Conservation (phyloP, 2,329 filamentous ascomycete genomes). For the Neofusicoccum umdonicola region DNA sequence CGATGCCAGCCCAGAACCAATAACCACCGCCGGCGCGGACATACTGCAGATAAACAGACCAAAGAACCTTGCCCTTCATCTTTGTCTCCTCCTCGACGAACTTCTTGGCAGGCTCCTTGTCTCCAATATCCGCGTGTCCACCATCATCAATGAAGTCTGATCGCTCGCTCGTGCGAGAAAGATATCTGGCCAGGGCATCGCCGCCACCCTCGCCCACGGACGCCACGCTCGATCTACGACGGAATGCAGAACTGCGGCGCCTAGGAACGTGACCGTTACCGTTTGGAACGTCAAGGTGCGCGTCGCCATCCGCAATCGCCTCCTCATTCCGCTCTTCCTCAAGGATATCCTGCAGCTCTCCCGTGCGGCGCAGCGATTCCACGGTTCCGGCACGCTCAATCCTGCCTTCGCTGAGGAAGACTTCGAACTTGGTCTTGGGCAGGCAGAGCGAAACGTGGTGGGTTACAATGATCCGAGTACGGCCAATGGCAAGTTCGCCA, state of each 20-base stretch:
- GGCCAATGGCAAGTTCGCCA: conserved; percentile 64
- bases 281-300: conserved; percentile 21
- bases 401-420: conserved; percentile 68
- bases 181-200: background rate
- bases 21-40: conserved; percentile 64
- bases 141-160: conserved; percentile 19
- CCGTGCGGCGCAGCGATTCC: conserved; percentile 52
- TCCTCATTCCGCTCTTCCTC: conserved; percentile 47
- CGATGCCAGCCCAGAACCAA: conserved; percentile 55
- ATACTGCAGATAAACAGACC: conserved; percentile 66
- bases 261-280: conserved; percentile 40
- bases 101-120: conserved; percentile 53
- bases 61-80: conserved; percentile 67
- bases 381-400: conserved; percentile 64
- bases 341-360: conserved; percentile 44
- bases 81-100: conserved; percentile 75
- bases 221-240: background rate
- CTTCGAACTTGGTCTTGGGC: conserved; percentile 68
- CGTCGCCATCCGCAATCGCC: conserved; percentile 35
- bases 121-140: conserved; percentile 33
- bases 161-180: conserved; percentile 14
- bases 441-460: conserved; percentile 74
- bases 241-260: conserved; percentile 10
- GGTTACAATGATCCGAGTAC: conserved; percentile 77
- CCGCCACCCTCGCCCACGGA: background rate